Percentiles rank a stretch among this genome's conserved stretches.
Conservation (phyloP, 345 rosid species). For the Erucastrum elatum region DNA sequence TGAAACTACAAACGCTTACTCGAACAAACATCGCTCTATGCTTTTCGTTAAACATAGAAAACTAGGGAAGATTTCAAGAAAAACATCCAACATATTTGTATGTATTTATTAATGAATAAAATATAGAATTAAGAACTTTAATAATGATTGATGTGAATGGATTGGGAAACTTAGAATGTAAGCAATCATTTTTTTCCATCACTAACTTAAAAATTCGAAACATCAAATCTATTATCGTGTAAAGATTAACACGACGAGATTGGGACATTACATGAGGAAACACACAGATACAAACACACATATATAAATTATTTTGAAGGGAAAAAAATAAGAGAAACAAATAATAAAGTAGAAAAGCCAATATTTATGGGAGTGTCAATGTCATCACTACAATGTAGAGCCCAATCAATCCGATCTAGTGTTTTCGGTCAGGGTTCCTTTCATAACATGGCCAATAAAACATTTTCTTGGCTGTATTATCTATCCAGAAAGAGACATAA, state of each 20-base stretch:
- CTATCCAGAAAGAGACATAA: neutral
- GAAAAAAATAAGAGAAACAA: neutral
- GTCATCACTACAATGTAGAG: slow-evolving; percentile 38
- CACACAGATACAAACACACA: neutral
- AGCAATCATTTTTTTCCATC: slow-evolving; percentile 12
- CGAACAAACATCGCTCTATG: neutral
- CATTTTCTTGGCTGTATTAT: slow-evolving; percentile 16
- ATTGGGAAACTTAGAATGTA: slow-evolving; percentile 33
- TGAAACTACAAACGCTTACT: neutral
- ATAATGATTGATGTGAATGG: neutral
- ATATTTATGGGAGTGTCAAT: slow-evolving; percentile 42
- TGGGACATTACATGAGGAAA: slow-evolving; percentile 27
- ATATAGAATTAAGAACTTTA: neutral
- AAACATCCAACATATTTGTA: slow-evolving; percentile 3
- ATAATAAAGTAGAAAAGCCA: slow-evolving; percentile 33
- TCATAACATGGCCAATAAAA: slow-evolving; percentile 3
- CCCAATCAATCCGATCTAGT: slow-evolving; percentile 38
- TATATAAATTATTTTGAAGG: neutral
- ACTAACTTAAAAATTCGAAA: slow-evolving; percentile 29
- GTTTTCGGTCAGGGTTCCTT: slow-evolving; percentile 28
- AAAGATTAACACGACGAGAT: slow-evolving; percentile 34
- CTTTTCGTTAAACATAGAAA: neutral
- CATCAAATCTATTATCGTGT: slow-evolving; percentile 36
- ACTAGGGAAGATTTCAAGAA: neutral
- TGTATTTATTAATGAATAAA: neutral